Evolutionary conservation across 2,329 filamentous ascomycete genomes (phyloP).

Genomic region (Pseudocercospora fuligena): DNA sequence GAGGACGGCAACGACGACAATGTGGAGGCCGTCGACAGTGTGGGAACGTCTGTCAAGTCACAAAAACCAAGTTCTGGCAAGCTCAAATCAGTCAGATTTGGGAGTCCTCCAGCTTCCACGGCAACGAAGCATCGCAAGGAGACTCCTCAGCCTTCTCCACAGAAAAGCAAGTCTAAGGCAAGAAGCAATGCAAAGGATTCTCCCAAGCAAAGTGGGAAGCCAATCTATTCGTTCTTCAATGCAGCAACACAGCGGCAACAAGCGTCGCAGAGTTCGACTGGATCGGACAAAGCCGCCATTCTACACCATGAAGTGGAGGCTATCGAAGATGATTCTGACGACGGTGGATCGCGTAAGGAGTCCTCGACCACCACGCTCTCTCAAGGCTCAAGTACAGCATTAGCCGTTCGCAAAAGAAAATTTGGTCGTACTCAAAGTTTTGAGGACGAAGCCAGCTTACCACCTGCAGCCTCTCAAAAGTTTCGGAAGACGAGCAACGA

Average conservation of each 20-base stretch:
- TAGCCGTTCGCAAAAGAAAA: conserved; percentile 44
- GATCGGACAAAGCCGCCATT: conserved; percentile 46
- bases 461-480: conserved; percentile 46
- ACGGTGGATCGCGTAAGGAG: conserved; percentile 26
- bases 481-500: conserved; percentile 49
- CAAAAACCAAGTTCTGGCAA: conserved; percentile 29
- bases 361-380: conserved; percentile 30
- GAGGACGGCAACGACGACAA: conserved; percentile 33
- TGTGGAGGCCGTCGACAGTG: conserved; percentile 11
- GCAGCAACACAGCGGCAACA: conserved; percentile 48
- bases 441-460: conserved; percentile 22
- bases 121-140: conserved; percentile 8
- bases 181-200: conserved; percentile 44
- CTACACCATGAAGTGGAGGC: conserved; percentile 34
- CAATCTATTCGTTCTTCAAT: conserved; percentile 57
- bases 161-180: conserved; percentile 27
- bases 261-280: conserved; percentile 44
- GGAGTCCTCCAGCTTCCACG: conserved; percentile 10
- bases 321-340: conserved; percentile 41
- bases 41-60: conserved; percentile 22
- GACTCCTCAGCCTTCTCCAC: conserved; percentile 27
- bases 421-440: conserved; percentile 26
- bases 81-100: conserved; percentile 29
- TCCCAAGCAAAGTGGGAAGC: conserved; percentile 44
- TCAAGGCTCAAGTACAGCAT: conserved; percentile 40